Percentiles rank a stretch among this genome's conserved stretches.
Evolutionary conservation across 73 alveolate genomes (phyloP).

Genomic region (Paramecium octaurelia): DNA sequence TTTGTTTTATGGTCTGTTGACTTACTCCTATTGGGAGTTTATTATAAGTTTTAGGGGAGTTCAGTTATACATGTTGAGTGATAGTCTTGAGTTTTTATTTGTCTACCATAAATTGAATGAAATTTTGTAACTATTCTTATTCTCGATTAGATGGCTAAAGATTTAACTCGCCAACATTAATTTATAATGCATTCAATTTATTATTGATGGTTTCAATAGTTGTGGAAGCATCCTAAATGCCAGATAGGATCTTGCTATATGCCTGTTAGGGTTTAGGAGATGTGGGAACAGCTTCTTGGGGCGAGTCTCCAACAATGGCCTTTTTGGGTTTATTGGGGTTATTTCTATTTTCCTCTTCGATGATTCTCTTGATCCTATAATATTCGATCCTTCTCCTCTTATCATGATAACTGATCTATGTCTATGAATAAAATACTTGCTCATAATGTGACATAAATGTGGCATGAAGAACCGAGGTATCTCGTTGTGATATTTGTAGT

Average conservation of each 20-base stretch:
- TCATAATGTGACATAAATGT: conserved; percentile 29
- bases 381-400: conserved; percentile 58
- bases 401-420: conserved; percentile 38
- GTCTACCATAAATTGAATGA: not conserved
- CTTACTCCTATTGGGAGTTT: not conserved
- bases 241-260: not conserved
- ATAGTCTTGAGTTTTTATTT: not conserved
- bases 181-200: not conserved
- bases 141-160: conserved; percentile 4
- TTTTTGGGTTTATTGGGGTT: conserved; percentile 60
- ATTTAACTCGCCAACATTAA: not conserved
- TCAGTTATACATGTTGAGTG: not conserved
- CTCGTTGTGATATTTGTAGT: conserved; percentile 60
- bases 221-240: not conserved
- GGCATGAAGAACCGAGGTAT: conserved; percentile 60
- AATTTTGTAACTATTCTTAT: not conserved
- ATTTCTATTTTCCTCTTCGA: conserved; percentile 57
- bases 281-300: not conserved
- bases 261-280: not conserved
- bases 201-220: not conserved
- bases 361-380: conserved; percentile 43
- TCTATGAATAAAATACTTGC: conserved; percentile 14
- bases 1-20: not conserved
- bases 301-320: conserved; percentile 59
- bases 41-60: not conserved